Evolutionary conservation across 148 eudicot species (phyloP), one percentile per base, ranked within the genome.

Genomic region (Rhododendron ferrugineum): DNA sequence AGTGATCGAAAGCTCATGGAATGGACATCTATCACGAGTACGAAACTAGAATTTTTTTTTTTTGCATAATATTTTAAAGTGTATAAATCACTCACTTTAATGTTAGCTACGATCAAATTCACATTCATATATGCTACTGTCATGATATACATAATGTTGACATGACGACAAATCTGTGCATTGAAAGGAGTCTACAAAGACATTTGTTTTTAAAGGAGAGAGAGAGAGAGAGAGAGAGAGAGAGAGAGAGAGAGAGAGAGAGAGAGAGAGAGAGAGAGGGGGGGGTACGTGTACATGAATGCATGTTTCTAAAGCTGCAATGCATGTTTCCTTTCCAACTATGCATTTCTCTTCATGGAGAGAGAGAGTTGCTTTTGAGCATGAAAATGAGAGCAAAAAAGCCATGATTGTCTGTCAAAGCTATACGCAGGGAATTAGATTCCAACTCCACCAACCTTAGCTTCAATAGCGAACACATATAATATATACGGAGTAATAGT

Each of bases 301-400:
- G 49, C 20, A 54, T 54, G 42, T 40, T 40, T 40, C 42, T 58
- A 74, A 74, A 74, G 78, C 78, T 74, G 78, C 44, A 74, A 74
- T 74, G 78, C 40, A 4, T 34, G 46, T 36, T 74, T 74, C 78
- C 78, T 74, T 74, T 74, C 78, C 76, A 72, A 72, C 76, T 70
- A 26, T 34, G 16, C 77, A 15, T 32, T 30, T 13, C 18, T 72
- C 42, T 70, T 73, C 77, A 73, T 32, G 40, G 49, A 46, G 49
- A 50, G 54, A 50, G 50, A 50, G 54, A 68, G 18, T 18, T 74
- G 78, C 78, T 64, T 74, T 74, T 36, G 18, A 74, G 46, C 78
- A 74, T 15, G 78, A 36, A 74, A 74, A 36, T 73, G 46, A 73
- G 78, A 7, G 40, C 40, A 9, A 46, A 74, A 36, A 64, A 64